These are phyloP conservation scores for Coemansia sp. DNA, from an alignment of 192 early-diverging fungal genomes.

Conservation along the genomic window DNA sequence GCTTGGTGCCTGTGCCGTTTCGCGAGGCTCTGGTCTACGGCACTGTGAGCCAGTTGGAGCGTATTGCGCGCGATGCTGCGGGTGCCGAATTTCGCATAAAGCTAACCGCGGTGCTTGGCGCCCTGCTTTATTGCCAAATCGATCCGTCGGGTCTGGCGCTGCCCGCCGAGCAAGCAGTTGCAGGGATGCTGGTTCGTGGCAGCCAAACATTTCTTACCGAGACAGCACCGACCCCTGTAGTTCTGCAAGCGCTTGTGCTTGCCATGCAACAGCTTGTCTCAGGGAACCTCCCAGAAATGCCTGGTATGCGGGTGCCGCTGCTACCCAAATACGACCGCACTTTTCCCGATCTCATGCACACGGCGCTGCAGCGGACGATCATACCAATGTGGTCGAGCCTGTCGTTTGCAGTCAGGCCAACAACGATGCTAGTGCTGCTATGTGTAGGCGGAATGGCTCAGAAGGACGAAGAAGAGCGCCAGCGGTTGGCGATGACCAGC, in stretches of 20 bases:
- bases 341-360: conserved; percentile 15
- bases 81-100: neutral
- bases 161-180: conserved; percentile 14
- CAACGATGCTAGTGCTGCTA: conserved; percentile 33
- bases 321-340: neutral
- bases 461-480: conserved; percentile 9
- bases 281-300: neutral
- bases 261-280: conserved; percentile 31
- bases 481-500: conserved; percentile 19
- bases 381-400: conserved; percentile 40
- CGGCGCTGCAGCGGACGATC: conserved; percentile 14
- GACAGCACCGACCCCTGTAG: neutral
- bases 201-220: neutral
- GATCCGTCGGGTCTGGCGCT: neutral
- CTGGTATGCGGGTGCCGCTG: no score
- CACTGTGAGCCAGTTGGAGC: conserved; percentile 19
- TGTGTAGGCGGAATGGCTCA: conserved; percentile 17
- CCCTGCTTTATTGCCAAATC: conserved; percentile 6
- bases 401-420: conserved; percentile 18
- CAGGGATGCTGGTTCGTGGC: conserved; percentile 7
- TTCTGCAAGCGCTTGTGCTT: conserved; percentile 28
- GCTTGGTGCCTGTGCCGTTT: conserved; percentile 19
- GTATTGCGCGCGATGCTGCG: neutral
- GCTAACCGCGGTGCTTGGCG: conserved; percentile 5
- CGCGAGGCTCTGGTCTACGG: conserved; percentile 21